These are phyloP conservation scores for Zygosaccharomyces gambellarensis DNA, from an alignment of 805 yeast genomes.

Conservation along the genomic window DNA sequence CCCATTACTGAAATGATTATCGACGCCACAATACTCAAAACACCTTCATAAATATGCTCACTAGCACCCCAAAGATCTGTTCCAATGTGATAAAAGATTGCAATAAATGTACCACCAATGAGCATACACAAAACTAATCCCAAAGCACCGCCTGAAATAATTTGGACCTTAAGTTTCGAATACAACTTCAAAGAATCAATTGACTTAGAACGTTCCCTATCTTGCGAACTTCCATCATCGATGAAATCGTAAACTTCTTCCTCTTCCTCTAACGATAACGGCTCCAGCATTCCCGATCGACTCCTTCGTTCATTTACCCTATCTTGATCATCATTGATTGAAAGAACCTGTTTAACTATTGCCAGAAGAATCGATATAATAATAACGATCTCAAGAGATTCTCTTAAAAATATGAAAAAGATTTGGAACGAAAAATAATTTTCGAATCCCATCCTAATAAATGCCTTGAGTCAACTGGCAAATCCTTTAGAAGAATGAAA, in stretches of 20 bases:
- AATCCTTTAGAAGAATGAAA: background rate
- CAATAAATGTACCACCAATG: conserved; percentile 68
- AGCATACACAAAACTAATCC: conserved; percentile 68
- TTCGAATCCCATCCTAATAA: conserved; percentile 32
- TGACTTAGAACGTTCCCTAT: conserved; percentile 16
- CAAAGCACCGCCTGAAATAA: conserved; percentile 72
- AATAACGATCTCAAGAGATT: conserved; percentile 70
- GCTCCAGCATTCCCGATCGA: conserved; percentile 8
- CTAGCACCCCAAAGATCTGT: conserved; percentile 82
- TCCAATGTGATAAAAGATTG: conserved; percentile 69
- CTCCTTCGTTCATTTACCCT: background rate
- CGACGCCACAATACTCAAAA: conserved; percentile 72
- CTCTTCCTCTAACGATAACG: conserved; percentile 27
- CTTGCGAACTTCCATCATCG: conserved; percentile 7
- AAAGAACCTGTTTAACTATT: conserved; percentile 58
- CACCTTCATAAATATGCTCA: conserved; percentile 87
- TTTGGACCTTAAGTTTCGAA: conserved; percentile 54
- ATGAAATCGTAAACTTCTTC: conserved; percentile 26
- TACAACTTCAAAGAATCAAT: conserved; percentile 37
- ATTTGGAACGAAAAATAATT: conserved; percentile 65
- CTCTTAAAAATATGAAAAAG: conserved; percentile 67
- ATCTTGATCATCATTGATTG: conserved; percentile 32
- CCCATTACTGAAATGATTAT: conserved; percentile 85
- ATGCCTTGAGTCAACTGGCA: background rate
- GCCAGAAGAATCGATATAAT: conserved; percentile 70